A percentile compares a stretch with the other conserved stretches of the same genome.
These are phyloP conservation scores for Diplotaxis tenuifolia DNA, from an alignment of 345 rosid genomes.

Conservation along the genomic window DNA sequence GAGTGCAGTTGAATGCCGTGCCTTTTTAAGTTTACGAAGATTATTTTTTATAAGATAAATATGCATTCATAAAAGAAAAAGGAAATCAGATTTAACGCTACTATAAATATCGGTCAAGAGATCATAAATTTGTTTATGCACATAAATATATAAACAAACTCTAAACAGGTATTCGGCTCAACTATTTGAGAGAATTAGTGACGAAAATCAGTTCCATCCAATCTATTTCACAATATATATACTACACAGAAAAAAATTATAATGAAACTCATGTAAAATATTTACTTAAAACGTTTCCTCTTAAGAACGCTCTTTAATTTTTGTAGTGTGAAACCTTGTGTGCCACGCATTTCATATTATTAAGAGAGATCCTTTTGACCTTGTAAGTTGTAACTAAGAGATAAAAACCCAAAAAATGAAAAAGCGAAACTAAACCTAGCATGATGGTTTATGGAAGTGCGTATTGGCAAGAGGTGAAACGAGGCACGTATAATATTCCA, in stretches of 20 bases:
- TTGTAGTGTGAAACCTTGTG: slow-evolving; percentile 24
- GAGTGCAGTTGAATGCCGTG: not conserved
- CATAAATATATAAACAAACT: too few species aligned
- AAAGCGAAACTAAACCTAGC: slow-evolving; percentile 14
- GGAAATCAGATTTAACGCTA: too few species aligned
- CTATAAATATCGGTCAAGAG: too few species aligned
- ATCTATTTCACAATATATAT: not conserved
- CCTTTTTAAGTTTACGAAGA: too few species aligned
- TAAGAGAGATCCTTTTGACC: not conserved
- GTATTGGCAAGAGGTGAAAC: slow-evolving; percentile 13
- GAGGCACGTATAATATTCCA: slow-evolving; percentile 32
- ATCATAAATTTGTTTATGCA: too few species aligned
- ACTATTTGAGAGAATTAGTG: too few species aligned
- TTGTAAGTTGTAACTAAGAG: not conserved
- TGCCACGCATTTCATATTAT: slow-evolving; percentile 24
- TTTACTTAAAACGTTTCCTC: not conserved
- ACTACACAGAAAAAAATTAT: not conserved
- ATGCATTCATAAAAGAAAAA: too few species aligned
- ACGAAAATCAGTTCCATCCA: not conserved
- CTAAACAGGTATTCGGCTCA: too few species aligned
- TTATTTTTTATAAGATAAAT: too few species aligned
- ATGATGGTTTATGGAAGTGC: slow-evolving; percentile 19
- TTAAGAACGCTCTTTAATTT: not conserved
- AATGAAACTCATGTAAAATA: too few species aligned
- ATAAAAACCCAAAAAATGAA: not conserved